These are phyloP conservation scores for Endocalyx cinctus DNA, from an alignment of 2,329 filamentous ascomycete genomes.

Conservation along the genomic window DNA sequence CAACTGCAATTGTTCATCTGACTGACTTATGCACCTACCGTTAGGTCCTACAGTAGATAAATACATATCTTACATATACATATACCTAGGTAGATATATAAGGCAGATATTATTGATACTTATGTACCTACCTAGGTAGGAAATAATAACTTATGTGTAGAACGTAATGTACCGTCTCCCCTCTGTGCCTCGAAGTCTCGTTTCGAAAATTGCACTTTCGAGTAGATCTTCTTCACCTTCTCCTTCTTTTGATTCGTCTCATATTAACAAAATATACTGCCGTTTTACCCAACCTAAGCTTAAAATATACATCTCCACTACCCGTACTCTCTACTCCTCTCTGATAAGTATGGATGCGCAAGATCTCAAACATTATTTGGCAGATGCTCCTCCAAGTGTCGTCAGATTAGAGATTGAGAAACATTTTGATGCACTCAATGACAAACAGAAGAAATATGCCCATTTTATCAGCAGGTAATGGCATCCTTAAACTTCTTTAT, in stretches of 20 bases:
- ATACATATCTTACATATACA: no score
- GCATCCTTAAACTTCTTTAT: no score
- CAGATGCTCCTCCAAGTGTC: constrained; percentile 83
- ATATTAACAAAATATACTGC: no score
- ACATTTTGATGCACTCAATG: constrained; percentile 76
- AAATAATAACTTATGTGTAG: not conserved
- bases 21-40: no score
- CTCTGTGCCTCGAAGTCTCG: constrained; percentile 9
- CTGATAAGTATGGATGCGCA: constrained; percentile 49
- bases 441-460: constrained; percentile 82
- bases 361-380: constrained; percentile 73
- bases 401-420: constrained; percentile 87
- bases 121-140: constrained; percentile 1
- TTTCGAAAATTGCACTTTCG: constrained; percentile 12
- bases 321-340: constrained; percentile 10
- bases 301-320: no score
- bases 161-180: constrained; percentile 10
- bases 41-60: no score
- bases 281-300: constrained; percentile 5
- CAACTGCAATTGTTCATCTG: no score
- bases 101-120: constrained; percentile 1
- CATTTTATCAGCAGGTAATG: constrained; percentile 82
- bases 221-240: constrained; percentile 4
- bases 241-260: no score
- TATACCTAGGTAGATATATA: no score